Evolutionary conservation across 2,329 filamentous ascomycete genomes (phyloP).

Genomic region (Pezicula rhizophila): DNA sequence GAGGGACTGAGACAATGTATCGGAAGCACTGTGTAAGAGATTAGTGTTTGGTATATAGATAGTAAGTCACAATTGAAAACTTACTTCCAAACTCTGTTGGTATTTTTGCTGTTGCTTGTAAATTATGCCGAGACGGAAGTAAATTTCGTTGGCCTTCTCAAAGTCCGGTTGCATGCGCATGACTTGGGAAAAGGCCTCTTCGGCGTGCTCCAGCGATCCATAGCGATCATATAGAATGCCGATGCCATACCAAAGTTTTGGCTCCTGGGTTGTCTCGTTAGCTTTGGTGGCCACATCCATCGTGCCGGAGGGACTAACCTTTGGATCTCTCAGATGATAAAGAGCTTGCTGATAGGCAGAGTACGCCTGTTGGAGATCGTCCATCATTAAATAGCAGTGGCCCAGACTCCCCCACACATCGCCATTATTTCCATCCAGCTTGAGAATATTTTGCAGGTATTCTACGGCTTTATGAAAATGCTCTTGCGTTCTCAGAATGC

Average conservation of each 20-base stretch:
- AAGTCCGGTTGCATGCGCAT: constrained; percentile 98
- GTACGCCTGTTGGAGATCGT: constrained; percentile 94
- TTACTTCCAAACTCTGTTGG: constrained; percentile 81
- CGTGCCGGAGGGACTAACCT: constrained; percentile 47
- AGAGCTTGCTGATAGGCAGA: constrained; percentile 93
- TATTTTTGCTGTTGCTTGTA: constrained; percentile 99
- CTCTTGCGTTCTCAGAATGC: constrained; percentile 85
- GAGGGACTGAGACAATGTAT: constrained; percentile 91
- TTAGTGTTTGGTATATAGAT: constrained; percentile 7
- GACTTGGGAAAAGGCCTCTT: constrained; percentile 96
- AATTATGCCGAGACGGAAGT: constrained; percentile 97
- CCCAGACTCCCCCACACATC: constrained; percentile 96
- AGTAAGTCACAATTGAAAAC: constrained; percentile 20
- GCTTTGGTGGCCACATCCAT: constrained; percentile 4
- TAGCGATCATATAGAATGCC: constrained; percentile 96
- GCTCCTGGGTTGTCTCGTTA: constrained; percentile 54
- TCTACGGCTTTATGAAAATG: constrained; percentile 92
- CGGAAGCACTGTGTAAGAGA: constrained; percentile 78
- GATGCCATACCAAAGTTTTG: constrained; percentile 97
- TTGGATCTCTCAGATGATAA: constrained; percentile 87
- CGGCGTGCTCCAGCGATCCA: constrained; percentile 91
- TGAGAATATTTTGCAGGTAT: constrained; percentile 84
- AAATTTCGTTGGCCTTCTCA: constrained; percentile 98
- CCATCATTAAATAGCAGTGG: constrained; percentile 99
- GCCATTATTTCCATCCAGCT: constrained; percentile 82